Evolutionary conservation across 164 flowering plant genomes (phyloP).

Genomic region (Kingdonia uniflora): DNA sequence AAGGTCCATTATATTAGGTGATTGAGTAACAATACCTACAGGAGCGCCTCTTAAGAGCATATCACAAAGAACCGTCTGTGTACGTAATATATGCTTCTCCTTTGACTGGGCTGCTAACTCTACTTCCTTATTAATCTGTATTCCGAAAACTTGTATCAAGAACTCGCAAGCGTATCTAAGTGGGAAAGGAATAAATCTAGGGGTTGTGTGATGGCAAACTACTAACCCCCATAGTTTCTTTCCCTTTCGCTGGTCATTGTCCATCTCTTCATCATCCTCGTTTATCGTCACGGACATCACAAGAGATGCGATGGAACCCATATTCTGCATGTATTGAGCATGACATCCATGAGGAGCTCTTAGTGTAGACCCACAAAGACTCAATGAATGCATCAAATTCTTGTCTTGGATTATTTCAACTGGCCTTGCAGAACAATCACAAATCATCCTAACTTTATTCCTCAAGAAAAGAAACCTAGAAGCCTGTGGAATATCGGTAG

Average conservation of each 20-base stretch:
- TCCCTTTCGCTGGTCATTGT: slow-evolving; percentile 22
- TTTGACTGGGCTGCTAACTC: slow-evolving; percentile 50
- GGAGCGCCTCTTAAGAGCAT: slow-evolving; percentile 75
- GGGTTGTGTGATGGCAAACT: slow-evolving; percentile 68
- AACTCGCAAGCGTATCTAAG: slow-evolving; percentile 76
- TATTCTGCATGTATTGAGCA: slow-evolving; percentile 65
- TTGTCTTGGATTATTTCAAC: slow-evolving; percentile 51
- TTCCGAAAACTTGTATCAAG: slow-evolving; percentile 57
- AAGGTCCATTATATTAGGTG: slow-evolving; percentile 71
- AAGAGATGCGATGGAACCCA: slow-evolving; percentile 75
- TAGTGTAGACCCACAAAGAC: slow-evolving; percentile 55
- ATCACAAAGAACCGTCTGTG: slow-evolving; percentile 64
- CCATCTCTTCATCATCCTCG: slow-evolving; percentile 38
- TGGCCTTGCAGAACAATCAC: slow-evolving; percentile 52
- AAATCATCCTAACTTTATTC: slow-evolving; percentile 71
- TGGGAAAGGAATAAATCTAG: slow-evolving; percentile 64
- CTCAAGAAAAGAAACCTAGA: slow-evolving; percentile 70
- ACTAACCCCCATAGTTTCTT: slow-evolving; percentile 74
- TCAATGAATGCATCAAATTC: slow-evolving; percentile 37
- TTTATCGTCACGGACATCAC: slow-evolving; percentile 65
- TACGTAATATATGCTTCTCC: slow-evolving; percentile 62
- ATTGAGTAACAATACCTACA: slow-evolving; percentile 52
- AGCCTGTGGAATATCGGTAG: slow-evolving; percentile 80
- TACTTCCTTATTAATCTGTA: slow-evolving; percentile 62
- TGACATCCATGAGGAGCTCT: slow-evolving; percentile 83